Percentiles rank a stretch among this genome's conserved stretches.
Conservation (phyloP, 2,329 filamentous ascomycete species). For the Aspergillus fijiensis region DNA sequence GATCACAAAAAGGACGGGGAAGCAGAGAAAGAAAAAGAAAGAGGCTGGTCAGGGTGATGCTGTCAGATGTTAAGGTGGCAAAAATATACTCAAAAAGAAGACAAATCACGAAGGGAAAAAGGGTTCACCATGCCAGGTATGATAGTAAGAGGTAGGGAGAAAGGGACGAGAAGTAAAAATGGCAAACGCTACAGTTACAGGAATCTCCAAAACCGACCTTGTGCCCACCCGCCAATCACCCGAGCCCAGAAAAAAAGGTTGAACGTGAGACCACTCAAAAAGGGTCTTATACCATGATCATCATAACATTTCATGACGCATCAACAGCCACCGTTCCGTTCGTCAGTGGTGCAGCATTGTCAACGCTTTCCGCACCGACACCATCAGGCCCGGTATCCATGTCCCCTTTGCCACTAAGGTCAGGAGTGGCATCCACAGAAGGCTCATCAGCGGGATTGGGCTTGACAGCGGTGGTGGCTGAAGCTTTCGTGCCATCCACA, state of each 20-base stretch:
- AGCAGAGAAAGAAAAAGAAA: not conserved
- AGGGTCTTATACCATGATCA: slow-evolving; percentile 8
- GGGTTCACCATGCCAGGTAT: not conserved
- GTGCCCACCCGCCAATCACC: not conserved
- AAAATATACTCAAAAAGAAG: slow-evolving; percentile 4
- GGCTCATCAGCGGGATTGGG: slow-evolving; percentile 25
- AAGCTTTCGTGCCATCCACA: slow-evolving; percentile 18
- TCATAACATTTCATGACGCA: slow-evolving; percentile 34
- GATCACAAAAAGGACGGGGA: not conserved
- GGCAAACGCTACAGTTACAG: slow-evolving; percentile 6
- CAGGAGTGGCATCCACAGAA: slow-evolving; percentile 9
- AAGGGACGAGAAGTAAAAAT: not conserved
- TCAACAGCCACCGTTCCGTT: slow-evolving; percentile 61
- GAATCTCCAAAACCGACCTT: slow-evolving; percentile 1
- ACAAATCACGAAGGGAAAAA: slow-evolving; percentile 2
- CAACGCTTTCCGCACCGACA: slow-evolving; percentile 24
- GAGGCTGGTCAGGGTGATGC: not conserved
- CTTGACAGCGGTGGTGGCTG: slow-evolving; percentile 48
- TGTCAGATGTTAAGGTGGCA: not conserved
- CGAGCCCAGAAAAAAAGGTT: not conserved
- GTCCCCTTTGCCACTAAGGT: slow-evolving; percentile 15
- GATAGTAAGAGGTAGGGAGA: not conserved
- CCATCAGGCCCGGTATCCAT: slow-evolving; percentile 16
- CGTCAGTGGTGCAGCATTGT: slow-evolving; percentile 40
- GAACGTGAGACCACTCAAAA: not conserved